Percentiles rank a stretch among this genome's conserved stretches.
These are phyloP conservation scores for Annulohypoxylon truncatum DNA, from an alignment of 2,329 filamentous ascomycete species.

Conservation along the genomic window DNA sequence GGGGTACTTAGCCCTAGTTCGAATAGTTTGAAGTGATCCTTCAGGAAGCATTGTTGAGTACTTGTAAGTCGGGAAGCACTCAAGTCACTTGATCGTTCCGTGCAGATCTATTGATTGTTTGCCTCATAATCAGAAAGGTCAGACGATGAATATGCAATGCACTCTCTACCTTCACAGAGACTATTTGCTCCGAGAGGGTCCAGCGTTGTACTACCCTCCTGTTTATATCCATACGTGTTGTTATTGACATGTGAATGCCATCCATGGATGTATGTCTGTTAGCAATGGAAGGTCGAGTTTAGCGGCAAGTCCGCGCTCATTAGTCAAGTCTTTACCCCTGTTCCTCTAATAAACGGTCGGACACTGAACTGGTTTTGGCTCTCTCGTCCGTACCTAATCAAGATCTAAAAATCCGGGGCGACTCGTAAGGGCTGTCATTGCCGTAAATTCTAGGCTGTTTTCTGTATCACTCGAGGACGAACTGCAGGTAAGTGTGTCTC, in stretches of 20 bases:
- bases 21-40: conserved; percentile 6
- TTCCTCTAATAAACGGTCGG: neutral
- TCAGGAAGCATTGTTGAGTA: conserved; percentile 5
- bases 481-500: neutral
- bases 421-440: neutral
- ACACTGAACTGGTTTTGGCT: conserved; percentile 18
- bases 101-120: conserved; percentile 20
- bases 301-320: conserved; percentile 22
- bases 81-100: conserved; percentile 22
- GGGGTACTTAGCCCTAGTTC: neutral
- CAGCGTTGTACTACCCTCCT: conserved; percentile 9
- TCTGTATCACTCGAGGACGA: neutral
- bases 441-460: neutral
- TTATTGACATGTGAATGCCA: conserved; percentile 37
- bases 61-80: conserved; percentile 1
- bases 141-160: conserved; percentile 29
- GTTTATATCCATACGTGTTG: conserved; percentile 11
- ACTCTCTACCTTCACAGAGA: conserved; percentile 1
- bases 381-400: conserved; percentile 14
- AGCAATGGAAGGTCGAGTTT: conserved; percentile 9
- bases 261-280: too few species aligned
- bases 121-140: conserved; percentile 27
- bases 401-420: conserved; percentile 30
- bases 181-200: conserved; percentile 6
- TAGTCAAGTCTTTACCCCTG: conserved; percentile 23